Base-by-base conservation (phyloP, 2,329 filamentous ascomycete species). In the Scytalidium lignicola region DNA sequence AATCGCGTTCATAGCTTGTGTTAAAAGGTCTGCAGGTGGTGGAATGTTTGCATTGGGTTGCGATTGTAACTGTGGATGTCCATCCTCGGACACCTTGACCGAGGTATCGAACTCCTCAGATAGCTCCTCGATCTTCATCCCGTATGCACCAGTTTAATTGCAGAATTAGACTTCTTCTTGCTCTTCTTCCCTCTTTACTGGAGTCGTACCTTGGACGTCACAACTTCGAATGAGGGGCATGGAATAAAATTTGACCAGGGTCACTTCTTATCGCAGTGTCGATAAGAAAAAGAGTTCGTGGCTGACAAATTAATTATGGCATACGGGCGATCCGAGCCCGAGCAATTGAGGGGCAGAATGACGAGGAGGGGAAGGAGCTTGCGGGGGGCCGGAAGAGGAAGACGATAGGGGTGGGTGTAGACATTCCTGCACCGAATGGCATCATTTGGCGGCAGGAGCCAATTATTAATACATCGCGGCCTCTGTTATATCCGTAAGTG, bases 121-220 rank as follows among this genome's bases (percentile, higher is more conserved):
- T 3, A 62, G 47, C 41, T 63, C 59, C 56, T 62, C 58, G 8
- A 59, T 60, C 43, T 59, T 63, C 61, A 64, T 64, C 20, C 46
- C 60, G 40, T 37, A 17, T 13, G 7, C 15, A 8, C 12, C 15
- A 15, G 32, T 9, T 37, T n/a, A 15, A 13, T 37, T 13, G 12
- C 32, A 17, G 5, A 37, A 17, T 9, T 13, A 8, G 15, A 13
- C 7, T 4, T 37, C 32, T 37, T 37, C 4, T n/a, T 37, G 12
- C n/a, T 5, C 32, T 37, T n/a, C 32, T 26, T 26, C 10, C 10
- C 23, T 5, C 10, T 26, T 26, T 26, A 10, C 10, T 26, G 10
- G 6, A 26, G 23, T 26, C 10, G 6, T 26, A 6, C 23, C 6
- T 10, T 10, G 23, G 5, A 10, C 10, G 6, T 5, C 23, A 26